Evolutionary conservation across 768 basidiomycete species (phyloP).

Genomic region (Amanita pseudoporphyria): DNA sequence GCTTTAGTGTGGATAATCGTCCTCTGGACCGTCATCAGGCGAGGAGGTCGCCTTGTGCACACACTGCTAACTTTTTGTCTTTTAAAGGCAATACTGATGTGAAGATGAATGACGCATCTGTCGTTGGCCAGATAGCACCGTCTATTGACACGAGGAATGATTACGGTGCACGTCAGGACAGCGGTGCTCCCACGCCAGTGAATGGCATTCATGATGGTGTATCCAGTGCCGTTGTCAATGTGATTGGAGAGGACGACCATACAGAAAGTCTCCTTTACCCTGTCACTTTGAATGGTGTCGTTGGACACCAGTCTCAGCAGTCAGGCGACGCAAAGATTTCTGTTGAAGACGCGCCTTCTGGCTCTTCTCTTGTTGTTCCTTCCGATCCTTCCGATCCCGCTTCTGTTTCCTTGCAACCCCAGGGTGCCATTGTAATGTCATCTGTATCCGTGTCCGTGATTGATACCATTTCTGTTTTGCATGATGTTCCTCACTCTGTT

Average conservation of each 20-base stretch:
- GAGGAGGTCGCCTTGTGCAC: constrained; percentile 41
- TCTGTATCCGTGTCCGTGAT: constrained; percentile 42
- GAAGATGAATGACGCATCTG: constrained; percentile 28
- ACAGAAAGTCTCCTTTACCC: neutral
- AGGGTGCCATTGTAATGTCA: constrained; percentile 20
- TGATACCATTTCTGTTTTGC: constrained; percentile 28
- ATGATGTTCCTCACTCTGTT: constrained; percentile 27
- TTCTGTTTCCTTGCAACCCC: constrained; percentile 20
- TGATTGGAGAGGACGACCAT: constrained; percentile 13
- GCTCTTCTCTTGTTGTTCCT: neutral
- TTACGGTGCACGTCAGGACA: neutral
- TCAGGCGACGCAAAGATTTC: neutral
- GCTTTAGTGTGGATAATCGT: constrained; percentile 39
- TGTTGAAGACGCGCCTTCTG: neutral
- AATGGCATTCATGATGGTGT: neutral
- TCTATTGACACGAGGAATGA: constrained; percentile 14
- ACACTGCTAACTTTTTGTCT: constrained; percentile 46
- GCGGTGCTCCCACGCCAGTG: neutral
- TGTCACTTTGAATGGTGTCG: neutral
- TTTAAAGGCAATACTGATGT: constrained; percentile 39
- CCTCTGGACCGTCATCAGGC: constrained; percentile 21
- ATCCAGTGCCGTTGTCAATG: constrained; percentile 13
- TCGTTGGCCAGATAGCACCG: constrained; percentile 21
- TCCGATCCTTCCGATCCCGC: constrained; percentile 7
- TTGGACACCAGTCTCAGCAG: constrained; percentile 6